Evolutionary conservation across 345 rosid species (phyloP), one percentile per base, ranked within the genome.

Genomic region (Eucalyptus regnans): DNA sequence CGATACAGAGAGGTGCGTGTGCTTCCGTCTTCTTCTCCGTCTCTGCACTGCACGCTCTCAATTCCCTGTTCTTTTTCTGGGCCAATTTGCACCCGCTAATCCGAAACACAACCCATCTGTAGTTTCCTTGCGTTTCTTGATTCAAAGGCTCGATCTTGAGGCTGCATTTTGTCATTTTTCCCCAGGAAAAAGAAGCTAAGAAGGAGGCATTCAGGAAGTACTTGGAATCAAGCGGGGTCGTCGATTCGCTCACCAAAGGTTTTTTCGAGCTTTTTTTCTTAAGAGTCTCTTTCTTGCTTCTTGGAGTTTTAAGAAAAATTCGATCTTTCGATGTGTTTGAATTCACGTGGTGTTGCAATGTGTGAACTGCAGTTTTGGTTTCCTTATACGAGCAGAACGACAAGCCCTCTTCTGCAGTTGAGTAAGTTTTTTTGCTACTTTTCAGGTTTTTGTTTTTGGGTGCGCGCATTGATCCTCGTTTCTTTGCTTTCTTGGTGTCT

Each of bases 191-290:
- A 90, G 99, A 97, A 71, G 97, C 93, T 3, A 96, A 97, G 94
- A 97, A 96, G 91, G 98, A 98, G 93, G 94, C 97, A 51, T 98
- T 94, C 86, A 94, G 97, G 93, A 98, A 96, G 92, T 96, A 95
- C 89, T 93, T 97, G 87, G 99, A 96, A 81, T 95, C 97, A 18
- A 93, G 94, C 91, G 98, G 99, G 58, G 97, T 94, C 91, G 92
- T 95, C 90, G 97, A 97, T 93, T 91, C 96, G 90, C 97, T 97
- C 89, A 97, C 97, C 90, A 95, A 95, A 94, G 98, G 99, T 96
- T 50, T 15, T 96, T 56, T 15, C 37, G 8, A 33, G 58, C 11
- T 44, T 16, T 8, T 16, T 49, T 15, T 22, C 51, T 54, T 48
- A 33, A 64, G 37, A 50, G n/a, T 71, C 41, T 5, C 12, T 71